A percentile compares a stretch with the other conserved stretches of the same genome.
phyloP scores from a whole-genome alignment of 2,329 filamentous ascomycete genomes.

The Alternaria sp. region DNA sequence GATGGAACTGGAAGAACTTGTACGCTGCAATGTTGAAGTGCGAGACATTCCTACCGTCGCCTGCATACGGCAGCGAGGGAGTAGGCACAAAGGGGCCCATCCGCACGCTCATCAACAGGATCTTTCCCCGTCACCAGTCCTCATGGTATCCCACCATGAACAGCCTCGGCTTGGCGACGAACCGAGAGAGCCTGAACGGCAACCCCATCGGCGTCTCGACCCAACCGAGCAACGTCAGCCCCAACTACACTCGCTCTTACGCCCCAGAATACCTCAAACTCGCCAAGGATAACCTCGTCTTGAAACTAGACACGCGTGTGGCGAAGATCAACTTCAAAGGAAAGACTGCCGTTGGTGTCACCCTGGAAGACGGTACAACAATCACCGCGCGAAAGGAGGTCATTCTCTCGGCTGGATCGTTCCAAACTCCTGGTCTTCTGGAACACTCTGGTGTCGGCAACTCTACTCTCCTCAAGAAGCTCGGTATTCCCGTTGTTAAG shows the following conservation, averaged over 20 bases:
- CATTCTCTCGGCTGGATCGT: conserved; percentile 36
- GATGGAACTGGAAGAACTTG: conserved; percentile 42
- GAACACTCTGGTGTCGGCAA: conserved; percentile 36
- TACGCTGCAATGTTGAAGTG: conserved; percentile 42
- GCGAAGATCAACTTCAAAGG: conserved; percentile 48
- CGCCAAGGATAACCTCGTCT: conserved; percentile 52
- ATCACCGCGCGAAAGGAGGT: conserved; percentile 40
- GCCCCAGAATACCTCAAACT: conserved; percentile 54
- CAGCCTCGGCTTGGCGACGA: conserved; percentile 51
- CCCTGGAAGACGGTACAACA: conserved; percentile 35
- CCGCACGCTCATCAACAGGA: conserved; percentile 50
- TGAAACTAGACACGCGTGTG: conserved; percentile 48
- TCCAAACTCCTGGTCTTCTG: conserved; percentile 34
- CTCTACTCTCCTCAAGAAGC: conserved; percentile 15
- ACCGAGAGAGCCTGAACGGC: conserved; percentile 57
- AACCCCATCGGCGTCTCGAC: conserved; percentile 59
- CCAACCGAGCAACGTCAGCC: conserved; percentile 58
- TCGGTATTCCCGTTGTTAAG: conserved; percentile 28
- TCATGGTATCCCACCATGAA: conserved; percentile 56
- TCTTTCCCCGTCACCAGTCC: conserved; percentile 52
- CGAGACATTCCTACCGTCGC: conserved; percentile 38
- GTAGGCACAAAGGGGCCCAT: conserved; percentile 43
- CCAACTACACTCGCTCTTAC: conserved; percentile 58
- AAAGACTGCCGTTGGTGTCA: conserved; percentile 40
- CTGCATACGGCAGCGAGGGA: conserved; percentile 34